phyloP scores from a whole-genome alignment of 169 alveolate species.

The Eimeria acervulina region DNA sequence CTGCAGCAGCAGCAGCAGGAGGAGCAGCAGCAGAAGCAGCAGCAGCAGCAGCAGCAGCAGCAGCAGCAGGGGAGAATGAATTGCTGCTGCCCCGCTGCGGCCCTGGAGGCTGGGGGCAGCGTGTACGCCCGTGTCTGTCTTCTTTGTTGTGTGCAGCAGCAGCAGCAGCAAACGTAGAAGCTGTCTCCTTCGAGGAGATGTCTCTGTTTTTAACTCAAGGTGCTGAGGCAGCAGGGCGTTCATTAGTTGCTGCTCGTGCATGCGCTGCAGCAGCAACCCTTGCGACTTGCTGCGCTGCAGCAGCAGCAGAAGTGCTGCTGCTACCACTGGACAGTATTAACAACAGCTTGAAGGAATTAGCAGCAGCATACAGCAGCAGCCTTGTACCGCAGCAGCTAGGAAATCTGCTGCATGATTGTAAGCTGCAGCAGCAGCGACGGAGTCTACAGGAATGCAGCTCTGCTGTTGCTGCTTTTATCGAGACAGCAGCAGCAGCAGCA shows the following conservation, averaged over 20 bases:
- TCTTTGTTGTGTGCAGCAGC: constrained; percentile 38
- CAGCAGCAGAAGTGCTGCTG: constrained; percentile 54
- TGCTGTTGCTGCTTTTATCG: constrained; percentile 5
- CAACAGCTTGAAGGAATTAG: background rate
- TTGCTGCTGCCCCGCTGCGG: constrained; percentile 19
- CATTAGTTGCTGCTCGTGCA: constrained; percentile 23
- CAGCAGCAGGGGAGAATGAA: background rate
- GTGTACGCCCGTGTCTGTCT: background rate
- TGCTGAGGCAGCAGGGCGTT: constrained; percentile 57
- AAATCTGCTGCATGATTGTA: constrained; percentile 65
- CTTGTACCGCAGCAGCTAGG: constrained; percentile 14
- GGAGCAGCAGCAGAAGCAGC: background rate
- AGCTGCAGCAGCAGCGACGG: constrained; percentile 38
- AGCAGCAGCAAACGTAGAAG: background rate
- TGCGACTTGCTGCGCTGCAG: constrained; percentile 44
- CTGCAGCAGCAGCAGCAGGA: background rate
- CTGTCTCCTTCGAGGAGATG: background rate
- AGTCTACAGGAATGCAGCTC: background rate
- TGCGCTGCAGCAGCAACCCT: constrained; percentile 13
- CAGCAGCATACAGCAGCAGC: constrained; percentile 24
- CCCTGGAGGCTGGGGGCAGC: constrained; percentile 23
- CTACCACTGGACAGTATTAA: constrained; percentile 44
- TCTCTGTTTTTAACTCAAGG: background rate
- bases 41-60: constrained; percentile 35
- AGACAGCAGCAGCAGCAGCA: background rate